These are phyloP conservation scores for Magnusiomyces magnusii DNA, from an alignment of 1,139 yeast species.

Conservation along the genomic window DNA sequence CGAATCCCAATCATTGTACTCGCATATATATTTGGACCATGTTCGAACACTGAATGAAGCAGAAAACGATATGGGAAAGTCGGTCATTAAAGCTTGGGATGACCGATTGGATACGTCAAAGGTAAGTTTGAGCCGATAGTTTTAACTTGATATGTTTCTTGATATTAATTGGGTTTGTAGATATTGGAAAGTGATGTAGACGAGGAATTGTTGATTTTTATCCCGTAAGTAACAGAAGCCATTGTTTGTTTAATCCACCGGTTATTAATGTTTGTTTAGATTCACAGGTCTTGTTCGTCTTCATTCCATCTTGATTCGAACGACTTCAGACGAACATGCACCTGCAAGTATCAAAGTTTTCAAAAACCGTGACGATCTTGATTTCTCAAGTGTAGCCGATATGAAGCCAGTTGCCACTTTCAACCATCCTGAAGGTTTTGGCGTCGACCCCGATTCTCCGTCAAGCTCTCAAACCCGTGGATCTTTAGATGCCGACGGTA, in stretches of 20 bases:
- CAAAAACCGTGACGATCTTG: constrained; percentile 62
- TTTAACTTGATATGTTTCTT: not conserved
- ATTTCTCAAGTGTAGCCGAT: constrained; percentile 55
- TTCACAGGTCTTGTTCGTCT: constrained; percentile 71
- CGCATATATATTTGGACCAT: constrained; percentile 53
- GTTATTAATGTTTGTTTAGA: constrained; percentile 8
- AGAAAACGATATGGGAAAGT: constrained; percentile 41
- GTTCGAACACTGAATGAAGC: constrained; percentile 59
- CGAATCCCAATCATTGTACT: constrained; percentile 58
- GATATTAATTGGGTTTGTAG: constrained; percentile 28
- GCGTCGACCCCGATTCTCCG: constrained; percentile 27
- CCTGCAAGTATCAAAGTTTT: constrained; percentile 64
- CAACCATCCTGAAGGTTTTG: constrained; percentile 54
- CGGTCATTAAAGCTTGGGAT: constrained; percentile 48
- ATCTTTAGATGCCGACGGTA: constrained; percentile 40
- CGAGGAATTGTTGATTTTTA: constrained; percentile 62
- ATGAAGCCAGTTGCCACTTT: constrained; percentile 47
- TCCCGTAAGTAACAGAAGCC: constrained; percentile 52
- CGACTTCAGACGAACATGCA: constrained; percentile 53
- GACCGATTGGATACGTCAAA: constrained; percentile 36
- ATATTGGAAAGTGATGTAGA: constrained; percentile 71
- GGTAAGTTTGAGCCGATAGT: constrained; percentile 5
- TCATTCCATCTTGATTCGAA: constrained; percentile 62
- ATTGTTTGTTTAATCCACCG: too few species aligned
- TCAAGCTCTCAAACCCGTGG: constrained; percentile 18